phyloP scores from a whole-genome alignment of 2,329 filamentous ascomycete genomes.

The Hymenoscyphus occultus region DNA sequence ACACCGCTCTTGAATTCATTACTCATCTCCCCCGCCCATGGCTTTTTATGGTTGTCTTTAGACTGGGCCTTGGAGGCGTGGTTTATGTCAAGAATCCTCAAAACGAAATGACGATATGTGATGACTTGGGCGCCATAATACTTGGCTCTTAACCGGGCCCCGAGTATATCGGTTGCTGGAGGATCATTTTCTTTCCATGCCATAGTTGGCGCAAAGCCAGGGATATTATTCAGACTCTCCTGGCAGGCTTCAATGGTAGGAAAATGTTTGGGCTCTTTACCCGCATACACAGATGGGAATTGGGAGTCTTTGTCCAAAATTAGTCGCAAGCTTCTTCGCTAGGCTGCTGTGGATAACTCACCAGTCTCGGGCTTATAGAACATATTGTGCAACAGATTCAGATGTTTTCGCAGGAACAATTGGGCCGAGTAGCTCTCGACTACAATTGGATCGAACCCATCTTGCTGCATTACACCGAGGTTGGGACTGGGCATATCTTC shows the following conservation, averaged over 20 bases:
- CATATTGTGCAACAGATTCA: constrained; percentile 58
- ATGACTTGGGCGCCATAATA: constrained; percentile 93
- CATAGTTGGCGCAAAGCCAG: constrained; percentile 50
- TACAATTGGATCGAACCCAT: constrained; percentile 47
- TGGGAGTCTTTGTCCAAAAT: constrained; percentile 20
- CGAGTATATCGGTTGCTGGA: constrained; percentile 73
- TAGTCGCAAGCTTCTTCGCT: constrained; percentile 35
- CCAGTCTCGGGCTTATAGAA: constrained; percentile 35
- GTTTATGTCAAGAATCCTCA: constrained; percentile 47
- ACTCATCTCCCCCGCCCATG: constrained; percentile 14
- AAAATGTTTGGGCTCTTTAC: constrained; percentile 37
- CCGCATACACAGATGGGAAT: constrained; percentile 21
- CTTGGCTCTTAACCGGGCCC: constrained; percentile 83
- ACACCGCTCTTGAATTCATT: constrained; percentile 28
- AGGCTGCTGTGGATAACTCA: constrained; percentile 12
- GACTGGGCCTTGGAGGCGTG: constrained; percentile 26
- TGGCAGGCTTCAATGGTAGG: constrained; percentile 48
- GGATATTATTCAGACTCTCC: constrained; percentile 39
- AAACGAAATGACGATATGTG: constrained; percentile 75
- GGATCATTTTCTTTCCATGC: constrained; percentile 57
- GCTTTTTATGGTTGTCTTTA: background rate
- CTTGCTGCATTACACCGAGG: constrained; percentile 42
- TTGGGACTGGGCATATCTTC: constrained; percentile 66
- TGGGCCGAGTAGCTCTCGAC: constrained; percentile 61
- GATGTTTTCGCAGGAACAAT: constrained; percentile 60